These are phyloP conservation scores for Yamadazyma epiphylla DNA, from an alignment of 1,139 yeast species.

Conservation along the genomic window DNA sequence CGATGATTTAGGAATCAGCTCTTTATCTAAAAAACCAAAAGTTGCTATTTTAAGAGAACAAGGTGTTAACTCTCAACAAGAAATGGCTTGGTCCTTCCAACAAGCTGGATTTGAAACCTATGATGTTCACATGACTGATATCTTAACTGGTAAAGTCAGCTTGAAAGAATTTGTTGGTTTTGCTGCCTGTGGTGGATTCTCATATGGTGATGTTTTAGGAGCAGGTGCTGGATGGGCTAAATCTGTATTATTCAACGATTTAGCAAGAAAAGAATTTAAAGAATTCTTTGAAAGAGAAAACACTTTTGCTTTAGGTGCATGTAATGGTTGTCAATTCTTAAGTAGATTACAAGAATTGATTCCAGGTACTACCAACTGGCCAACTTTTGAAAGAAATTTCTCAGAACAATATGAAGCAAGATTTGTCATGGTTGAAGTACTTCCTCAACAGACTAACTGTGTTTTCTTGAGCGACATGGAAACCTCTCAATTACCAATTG, in stretches of 20 bases:
- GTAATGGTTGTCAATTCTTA: slow-evolving; percentile 98
- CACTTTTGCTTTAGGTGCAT: slow-evolving; percentile 98
- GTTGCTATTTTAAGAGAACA: slow-evolving; percentile 98
- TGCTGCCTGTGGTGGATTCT: slow-evolving; percentile 99
- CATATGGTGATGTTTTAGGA: slow-evolving; percentile 98
- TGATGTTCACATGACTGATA: slow-evolving; percentile 97
- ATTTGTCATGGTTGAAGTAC: slow-evolving; percentile 83
- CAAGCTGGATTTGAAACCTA: slow-evolving; percentile 91
- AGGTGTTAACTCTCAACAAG: slow-evolving; percentile 98
- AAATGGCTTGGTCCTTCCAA: slow-evolving; percentile 97
- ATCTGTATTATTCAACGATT: slow-evolving; percentile 84
- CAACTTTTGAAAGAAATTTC: slow-evolving; percentile 84
- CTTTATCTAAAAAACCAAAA: slow-evolving; percentile 53
- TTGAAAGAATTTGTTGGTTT: slow-evolving; percentile 83
- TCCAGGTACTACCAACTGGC: slow-evolving; percentile 97
- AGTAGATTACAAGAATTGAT: slow-evolving; percentile 83
- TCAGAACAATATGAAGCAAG: slow-evolving; percentile 98
- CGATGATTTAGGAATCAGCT: slow-evolving; percentile 35
- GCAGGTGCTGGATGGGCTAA: slow-evolving; percentile 99
- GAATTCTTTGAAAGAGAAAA: slow-evolving; percentile 83
- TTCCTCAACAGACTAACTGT: slow-evolving; percentile 46
- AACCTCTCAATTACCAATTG: slow-evolving; percentile 90
- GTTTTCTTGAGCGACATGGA: slow-evolving; percentile 88
- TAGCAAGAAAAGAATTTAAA: slow-evolving; percentile 71
- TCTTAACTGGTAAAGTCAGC: slow-evolving; percentile 68